A percentile compares a stretch with the other conserved stretches of the same genome.
phyloP scores from a whole-genome alignment of 1,139 yeast genomes.

The Saccharomycopsis hybrid region DNA sequence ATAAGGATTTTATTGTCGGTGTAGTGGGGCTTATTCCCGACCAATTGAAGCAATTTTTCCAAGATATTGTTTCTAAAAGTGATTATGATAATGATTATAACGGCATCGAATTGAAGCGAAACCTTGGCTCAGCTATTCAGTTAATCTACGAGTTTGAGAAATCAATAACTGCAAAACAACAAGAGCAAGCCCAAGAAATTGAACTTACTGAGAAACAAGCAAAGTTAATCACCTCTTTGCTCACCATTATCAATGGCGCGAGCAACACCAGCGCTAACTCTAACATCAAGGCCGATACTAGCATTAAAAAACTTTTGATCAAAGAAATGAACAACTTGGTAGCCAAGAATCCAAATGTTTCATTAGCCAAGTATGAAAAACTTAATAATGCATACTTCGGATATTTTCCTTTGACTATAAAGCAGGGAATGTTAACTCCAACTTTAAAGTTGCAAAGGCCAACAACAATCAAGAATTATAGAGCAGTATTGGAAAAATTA shows the following conservation, averaged over 20 bases:
- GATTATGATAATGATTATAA: neutral
- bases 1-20: conserved; percentile 39
- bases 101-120: neutral
- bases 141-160: neutral
- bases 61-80: too few relatives aligned
- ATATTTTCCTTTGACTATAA: conserved; percentile 54
- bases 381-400: conserved; percentile 47
- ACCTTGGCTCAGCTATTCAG: neutral
- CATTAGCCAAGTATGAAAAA: conserved; percentile 41
- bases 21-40: conserved; percentile 39
- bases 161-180: conserved; percentile 5
- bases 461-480: conserved; percentile 41
- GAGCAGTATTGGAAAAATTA: conserved; percentile 36
- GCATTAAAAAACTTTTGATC: conserved; percentile 9
- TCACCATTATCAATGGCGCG: neutral
- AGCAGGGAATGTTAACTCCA: conserved; percentile 56
- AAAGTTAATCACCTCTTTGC: conserved; percentile 2
- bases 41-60: conserved; percentile 17
- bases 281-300: neutral
- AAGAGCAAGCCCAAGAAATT: conserved; percentile 17
- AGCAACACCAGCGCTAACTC: neutral
- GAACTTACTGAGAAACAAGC: conserved; percentile 3
- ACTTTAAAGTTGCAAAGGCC: conserved; percentile 59
- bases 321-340: conserved; percentile 12
- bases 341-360: conserved; percentile 12